phyloP scores from a whole-genome alignment of 2,329 filamentous ascomycete species.

The Knoxdaviesia capensis region DNA sequence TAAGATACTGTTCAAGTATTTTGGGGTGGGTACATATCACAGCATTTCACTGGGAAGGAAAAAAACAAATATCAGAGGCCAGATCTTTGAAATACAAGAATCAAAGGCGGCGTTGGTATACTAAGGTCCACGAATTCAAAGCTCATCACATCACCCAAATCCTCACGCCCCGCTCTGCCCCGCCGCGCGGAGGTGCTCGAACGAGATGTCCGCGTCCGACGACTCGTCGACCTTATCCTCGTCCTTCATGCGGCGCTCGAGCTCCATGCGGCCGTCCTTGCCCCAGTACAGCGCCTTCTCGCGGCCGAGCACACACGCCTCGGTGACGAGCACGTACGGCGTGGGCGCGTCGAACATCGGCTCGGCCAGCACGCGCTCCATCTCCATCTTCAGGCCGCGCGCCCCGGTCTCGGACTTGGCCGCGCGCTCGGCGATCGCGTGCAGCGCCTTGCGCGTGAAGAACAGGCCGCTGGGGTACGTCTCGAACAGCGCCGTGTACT shows the following conservation, averaged over 20 bases:
- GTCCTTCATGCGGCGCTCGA: slow-evolving; percentile 46
- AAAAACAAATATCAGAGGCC: too few species aligned
- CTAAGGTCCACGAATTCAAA: too few species aligned
- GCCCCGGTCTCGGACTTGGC: slow-evolving; percentile 50
- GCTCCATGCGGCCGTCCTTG: slow-evolving; percentile 48
- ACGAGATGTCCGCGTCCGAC: slow-evolving; percentile 9
- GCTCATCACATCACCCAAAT: slow-evolving; percentile 2
- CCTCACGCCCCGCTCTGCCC: slow-evolving; percentile 25
- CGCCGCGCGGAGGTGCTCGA: slow-evolving; percentile 24
- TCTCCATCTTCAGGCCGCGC: slow-evolving; percentile 57
- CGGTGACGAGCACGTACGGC: slow-evolving; percentile 54
- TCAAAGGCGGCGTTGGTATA: too few species aligned
- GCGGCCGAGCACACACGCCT: slow-evolving; percentile 42
- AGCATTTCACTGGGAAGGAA: too few species aligned
- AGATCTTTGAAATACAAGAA: too few species aligned
- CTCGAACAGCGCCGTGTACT: slow-evolving; percentile 77
- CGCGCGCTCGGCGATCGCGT: slow-evolving; percentile 55
- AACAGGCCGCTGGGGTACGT: slow-evolving; percentile 59
- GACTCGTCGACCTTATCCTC: slow-evolving; percentile 24
- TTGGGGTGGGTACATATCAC: too few species aligned
- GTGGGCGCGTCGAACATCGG: slow-evolving; percentile 68
- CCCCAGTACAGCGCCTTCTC: slow-evolving; percentile 44
- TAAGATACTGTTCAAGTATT: too few species aligned
- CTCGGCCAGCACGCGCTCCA: slow-evolving; percentile 60
- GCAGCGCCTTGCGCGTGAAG: slow-evolving; percentile 67